These are phyloP conservation scores for Phaseolus coccineus DNA, from an alignment of 331 rosid genomes.

Conservation along the genomic window DNA sequence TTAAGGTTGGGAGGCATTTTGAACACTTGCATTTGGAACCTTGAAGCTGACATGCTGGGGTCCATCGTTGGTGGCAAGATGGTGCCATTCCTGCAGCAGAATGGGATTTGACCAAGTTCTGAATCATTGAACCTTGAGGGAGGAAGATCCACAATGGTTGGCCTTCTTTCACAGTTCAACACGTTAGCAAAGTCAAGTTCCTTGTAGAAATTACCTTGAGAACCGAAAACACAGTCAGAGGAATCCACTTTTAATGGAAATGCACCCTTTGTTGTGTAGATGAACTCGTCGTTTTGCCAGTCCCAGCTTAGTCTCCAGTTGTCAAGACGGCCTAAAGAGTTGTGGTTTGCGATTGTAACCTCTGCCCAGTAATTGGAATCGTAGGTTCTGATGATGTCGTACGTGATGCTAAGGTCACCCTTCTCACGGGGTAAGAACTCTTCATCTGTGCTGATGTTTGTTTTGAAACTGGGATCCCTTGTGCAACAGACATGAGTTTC, in stretches of 20 bases:
- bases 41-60: constrained; percentile 68
- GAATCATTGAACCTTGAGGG: constrained; percentile 74
- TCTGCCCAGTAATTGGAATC: constrained; percentile 73
- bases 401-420: constrained; percentile 85
- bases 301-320: constrained; percentile 84
- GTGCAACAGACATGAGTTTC: constrained; percentile 72
- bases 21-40: constrained; percentile 81
- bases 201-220: constrained; percentile 62
- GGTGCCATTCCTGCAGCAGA: constrained; percentile 94
- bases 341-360: constrained; percentile 76
- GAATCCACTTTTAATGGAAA: constrained; percentile 77
- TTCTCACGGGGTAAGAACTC: constrained; percentile 67
- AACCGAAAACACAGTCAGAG: constrained; percentile 75
- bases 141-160: constrained; percentile 84
- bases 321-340: constrained; percentile 91
- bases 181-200: constrained; percentile 71
- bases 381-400: constrained; percentile 75
- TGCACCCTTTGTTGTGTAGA: constrained; percentile 77
- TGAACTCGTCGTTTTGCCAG: constrained; percentile 79
- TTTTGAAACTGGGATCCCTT: constrained; percentile 53
- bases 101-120: constrained; percentile 68
- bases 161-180: constrained; percentile 74
- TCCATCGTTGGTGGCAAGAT: constrained; percentile 83
- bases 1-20: constrained; percentile 89
- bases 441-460: constrained; percentile 56